A percentile compares a stretch with the other conserved stretches of the same genome.
Evolutionary conservation across 768 basidiomycete genomes (phyloP).

Genomic region (Trametes gibbosa): DNA sequence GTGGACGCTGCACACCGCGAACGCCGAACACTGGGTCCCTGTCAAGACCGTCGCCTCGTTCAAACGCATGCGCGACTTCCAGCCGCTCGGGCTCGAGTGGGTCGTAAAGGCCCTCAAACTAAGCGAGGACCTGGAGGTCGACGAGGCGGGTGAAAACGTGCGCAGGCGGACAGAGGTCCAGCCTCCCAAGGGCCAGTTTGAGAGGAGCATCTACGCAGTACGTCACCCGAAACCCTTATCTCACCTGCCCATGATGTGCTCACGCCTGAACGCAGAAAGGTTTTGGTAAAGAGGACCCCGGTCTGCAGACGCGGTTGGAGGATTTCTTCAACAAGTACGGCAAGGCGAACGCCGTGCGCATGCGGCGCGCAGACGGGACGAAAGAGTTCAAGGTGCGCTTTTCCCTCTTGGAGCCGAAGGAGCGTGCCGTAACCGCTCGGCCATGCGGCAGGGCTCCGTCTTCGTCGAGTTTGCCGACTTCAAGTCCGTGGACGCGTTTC

Average conservation of each 20-base stretch:
- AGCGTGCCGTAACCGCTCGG: background rate
- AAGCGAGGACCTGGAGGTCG: slow-evolving; percentile 64
- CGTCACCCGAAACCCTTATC: slow-evolving; percentile 33
- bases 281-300: slow-evolving; percentile 64
- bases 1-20: slow-evolving; percentile 86
- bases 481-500: slow-evolving; percentile 66
- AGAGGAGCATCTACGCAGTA: slow-evolving; percentile 87
- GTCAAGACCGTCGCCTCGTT: slow-evolving; percentile 86
- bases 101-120: slow-evolving; percentile 63
- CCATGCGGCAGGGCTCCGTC: slow-evolving; percentile 68
- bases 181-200: slow-evolving; percentile 74
- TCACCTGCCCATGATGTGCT: background rate
- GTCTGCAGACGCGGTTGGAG: slow-evolving; percentile 72
- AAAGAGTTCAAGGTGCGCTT: slow-evolving; percentile 82
- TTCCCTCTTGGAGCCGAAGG: background rate
- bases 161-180: slow-evolving; percentile 73
- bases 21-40: slow-evolving; percentile 86
- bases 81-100: slow-evolving; percentile 59
- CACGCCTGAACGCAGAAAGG: slow-evolving; percentile 63
- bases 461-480: slow-evolving; percentile 85
- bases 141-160: slow-evolving; percentile 69
- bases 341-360: slow-evolving; percentile 75
- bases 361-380: slow-evolving; percentile 75
- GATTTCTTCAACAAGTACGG: slow-evolving; percentile 79
- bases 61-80: slow-evolving; percentile 88